These are phyloP conservation scores for Malassezia furfur DNA, from an alignment of 1,284 basidiomycete species.

Conservation along the genomic window DNA sequence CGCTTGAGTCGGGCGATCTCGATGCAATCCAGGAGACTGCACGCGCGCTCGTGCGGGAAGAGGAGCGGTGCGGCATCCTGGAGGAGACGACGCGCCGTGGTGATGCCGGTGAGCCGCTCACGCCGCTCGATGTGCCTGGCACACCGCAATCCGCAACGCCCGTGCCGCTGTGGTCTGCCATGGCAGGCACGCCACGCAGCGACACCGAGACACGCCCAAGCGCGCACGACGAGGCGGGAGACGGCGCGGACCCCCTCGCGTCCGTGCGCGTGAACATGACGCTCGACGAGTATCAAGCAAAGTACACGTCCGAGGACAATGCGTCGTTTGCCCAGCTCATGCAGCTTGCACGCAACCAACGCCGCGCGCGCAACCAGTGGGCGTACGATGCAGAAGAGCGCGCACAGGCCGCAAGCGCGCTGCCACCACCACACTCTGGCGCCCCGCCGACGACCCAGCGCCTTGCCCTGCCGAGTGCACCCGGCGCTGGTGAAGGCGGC, in stretches of 20 bases:
- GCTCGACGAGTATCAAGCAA: constrained; percentile 30
- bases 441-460: background rate
- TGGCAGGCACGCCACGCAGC: background rate
- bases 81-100: constrained; percentile 8
- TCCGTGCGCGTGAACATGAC: constrained; percentile 17
- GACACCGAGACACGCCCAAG: background rate
- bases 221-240: background rate
- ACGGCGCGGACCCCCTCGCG: background rate
- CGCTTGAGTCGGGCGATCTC: constrained; percentile 28
- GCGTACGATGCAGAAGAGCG: constrained; percentile 20
- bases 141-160: constrained; percentile 1
- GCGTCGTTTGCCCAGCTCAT: constrained; percentile 39
- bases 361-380: constrained; percentile 27
- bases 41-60: constrained; percentile 20
- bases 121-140: constrained; percentile 6
- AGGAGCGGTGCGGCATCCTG: constrained; percentile 19
- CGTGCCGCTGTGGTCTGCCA: background rate
- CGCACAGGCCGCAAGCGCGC: background rate
- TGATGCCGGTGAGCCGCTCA: background rate
- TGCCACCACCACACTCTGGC: constrained; percentile 20
- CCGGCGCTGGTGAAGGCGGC: background rate
- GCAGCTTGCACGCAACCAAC: constrained; percentile 24
- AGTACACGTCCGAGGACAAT: constrained; percentile 45
- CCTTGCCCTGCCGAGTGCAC: background rate
- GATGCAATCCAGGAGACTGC: constrained; percentile 19